A percentile compares a stretch with the other conserved stretches of the same genome.
phyloP scores from a whole-genome alignment of 495 filamentous ascomycete species.

The Zalerion maritima region DNA sequence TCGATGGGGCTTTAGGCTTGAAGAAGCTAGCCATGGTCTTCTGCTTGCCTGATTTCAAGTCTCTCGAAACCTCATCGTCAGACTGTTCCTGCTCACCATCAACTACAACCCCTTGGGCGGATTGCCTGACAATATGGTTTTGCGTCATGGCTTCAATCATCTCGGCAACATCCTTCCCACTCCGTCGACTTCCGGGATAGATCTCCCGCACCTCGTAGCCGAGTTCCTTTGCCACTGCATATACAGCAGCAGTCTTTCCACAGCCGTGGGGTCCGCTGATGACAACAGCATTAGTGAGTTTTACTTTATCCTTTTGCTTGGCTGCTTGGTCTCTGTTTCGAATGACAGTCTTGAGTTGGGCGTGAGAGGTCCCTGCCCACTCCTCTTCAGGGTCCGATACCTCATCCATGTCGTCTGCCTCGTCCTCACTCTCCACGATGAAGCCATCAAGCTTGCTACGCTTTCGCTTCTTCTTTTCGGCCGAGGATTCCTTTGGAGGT shows the following conservation, averaged over 20 bases:
- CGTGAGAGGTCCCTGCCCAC: constrained; percentile 25
- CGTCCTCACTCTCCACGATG: constrained; percentile 72
- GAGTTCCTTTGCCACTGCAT: constrained; percentile 90
- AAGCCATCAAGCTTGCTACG: constrained; percentile 72
- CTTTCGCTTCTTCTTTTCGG: constrained; percentile 48
- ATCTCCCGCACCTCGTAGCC: constrained; percentile 94
- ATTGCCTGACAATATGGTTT: constrained; percentile 72
- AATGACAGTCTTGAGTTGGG: constrained; percentile 46
- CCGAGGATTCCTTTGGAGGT: constrained; percentile 28
- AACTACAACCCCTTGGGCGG: constrained; percentile 12
- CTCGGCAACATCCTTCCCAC: constrained; percentile 79
- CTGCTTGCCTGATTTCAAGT: constrained; percentile 54
- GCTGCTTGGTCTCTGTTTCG: constrained; percentile 35
- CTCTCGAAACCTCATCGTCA: constrained; percentile 34
- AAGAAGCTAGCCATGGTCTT: constrained; percentile 74
- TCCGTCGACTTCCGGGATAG: constrained; percentile 66
- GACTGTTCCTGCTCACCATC: constrained; percentile 22
- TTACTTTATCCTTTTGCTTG: constrained; percentile 28
- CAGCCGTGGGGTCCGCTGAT: constrained; percentile 83
- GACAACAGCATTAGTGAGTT: constrained; percentile 48
- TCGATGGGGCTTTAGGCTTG: constrained; percentile 27
- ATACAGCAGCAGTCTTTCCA: constrained; percentile 85
- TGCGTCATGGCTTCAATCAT: constrained; percentile 91
- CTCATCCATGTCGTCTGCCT: constrained; percentile 59
- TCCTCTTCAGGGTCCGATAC: constrained; percentile 50